Evolutionary conservation across 1,139 yeast species (phyloP), one percentile per base, ranked within the genome.

Genomic region (Geotrichum siamense): DNA sequence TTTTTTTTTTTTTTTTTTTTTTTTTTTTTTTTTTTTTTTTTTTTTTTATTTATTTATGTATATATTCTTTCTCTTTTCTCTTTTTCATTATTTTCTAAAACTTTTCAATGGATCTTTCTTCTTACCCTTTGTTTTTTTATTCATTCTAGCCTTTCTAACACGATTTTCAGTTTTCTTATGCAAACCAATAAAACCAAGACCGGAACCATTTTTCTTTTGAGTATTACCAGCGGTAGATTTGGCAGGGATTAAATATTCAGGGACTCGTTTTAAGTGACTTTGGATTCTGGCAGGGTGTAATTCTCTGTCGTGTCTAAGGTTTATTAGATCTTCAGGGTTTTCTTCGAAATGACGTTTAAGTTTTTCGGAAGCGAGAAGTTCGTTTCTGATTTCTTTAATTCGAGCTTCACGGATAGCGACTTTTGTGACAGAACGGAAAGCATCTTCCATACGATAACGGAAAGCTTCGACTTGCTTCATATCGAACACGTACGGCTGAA

Each of bases 401-500:
- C 98, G 77, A 1, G 98, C 97, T 59, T 91, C 97, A 64, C 97
- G 79, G 22, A 93, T 76, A 1, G 96, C 84, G 5, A 84, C 80
- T 49, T 78, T 79, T 0, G 98, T 91, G 23, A 93, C 94, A 0
- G 97, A 85, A 65, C 97, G 77, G 67, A 91, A 91, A 0, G 96
- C 96, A 67, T 91, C 98, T 58, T 91, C 97, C 68, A 89, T 79
- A 72, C 99, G 81, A 64, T 93, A 93, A 56, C 98, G 76, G 74
- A 93, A 93, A 13, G 94, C 93, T 61, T 93, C 96, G 41, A 91
- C 87, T 63, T 91, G 98, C 49, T 77, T 77, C 78, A 82, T 79
- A 62, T 93, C 95, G 62, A 93, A 91, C 51, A 84, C 82, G 59
- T 91, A 93, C 5, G 97, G 96, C 51, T 64, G 64, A 42, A 72